Evolutionary conservation across 2,329 filamentous ascomycete genomes (phyloP), one percentile per base, ranked within the genome.

Genomic region (Trichoderma simmonsii): DNA sequence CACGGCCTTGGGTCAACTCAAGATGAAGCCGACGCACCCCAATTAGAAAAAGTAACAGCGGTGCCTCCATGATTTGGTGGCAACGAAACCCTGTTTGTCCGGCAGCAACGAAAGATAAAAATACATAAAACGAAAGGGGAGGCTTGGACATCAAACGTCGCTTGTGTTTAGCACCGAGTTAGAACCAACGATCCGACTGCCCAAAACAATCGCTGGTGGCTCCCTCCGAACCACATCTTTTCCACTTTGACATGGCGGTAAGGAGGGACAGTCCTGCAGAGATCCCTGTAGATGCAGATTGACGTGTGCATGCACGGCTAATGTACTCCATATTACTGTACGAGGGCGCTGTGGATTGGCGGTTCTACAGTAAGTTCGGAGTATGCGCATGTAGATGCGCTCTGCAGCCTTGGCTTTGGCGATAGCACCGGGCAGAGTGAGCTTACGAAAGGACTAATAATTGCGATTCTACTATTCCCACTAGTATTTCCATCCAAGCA

Each of bases 201-300:
- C 56, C 59, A 34, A 69, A 69, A 34, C 26, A 60, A 39, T 24
- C 57, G 24, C 32, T 32, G 36, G 39, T 61, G 54, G 66, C 12
- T 30, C 18, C 26, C 21, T 66, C 18, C 43, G 32, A 30, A 66
- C 28, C 43, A 56, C 63, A 56, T 66, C 28, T 36, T 56, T 36
- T 61, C 26, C n/a, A 6, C n/a, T 51, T 69, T 34, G 66, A 69
- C 66, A 51, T 69, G 66, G 66, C 66, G 66, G 66, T 69, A 69
- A 69, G 57, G 39, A 43, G 36, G 54, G 39, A 68, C 54, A 26
- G 34, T 48, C 65, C 28, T 59, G 34, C 65, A 59, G 54, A 59
- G 54, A 68, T 24, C 66, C 66, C 60, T 62, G 66, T 54, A 70
- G 57, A 70, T 62, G 66, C 57, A 70, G 66, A 48, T 70, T 62